Percentiles rank a stretch among this genome's conserved stretches.
Evolutionary conservation across 139 green algal genomes (phyloP).

Genomic region (Auxenochlorella pyrenoidosa): DNA sequence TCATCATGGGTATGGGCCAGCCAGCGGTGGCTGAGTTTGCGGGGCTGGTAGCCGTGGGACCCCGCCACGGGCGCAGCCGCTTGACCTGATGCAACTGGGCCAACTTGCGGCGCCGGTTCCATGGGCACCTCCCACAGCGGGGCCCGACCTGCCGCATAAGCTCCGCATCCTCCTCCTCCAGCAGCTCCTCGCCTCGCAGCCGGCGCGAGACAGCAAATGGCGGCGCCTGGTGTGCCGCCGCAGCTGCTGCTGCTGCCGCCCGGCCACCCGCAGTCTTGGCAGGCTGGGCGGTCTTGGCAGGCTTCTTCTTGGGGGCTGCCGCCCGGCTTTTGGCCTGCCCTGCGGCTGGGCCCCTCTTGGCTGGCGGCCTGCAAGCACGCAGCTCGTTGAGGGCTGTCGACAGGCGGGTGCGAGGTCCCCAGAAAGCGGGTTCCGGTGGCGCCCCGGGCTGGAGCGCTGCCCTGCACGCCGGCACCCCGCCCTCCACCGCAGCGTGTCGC

Average conservation of each 20-base stretch:
- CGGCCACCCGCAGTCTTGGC: not conserved
- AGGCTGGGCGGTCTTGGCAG: not conserved
- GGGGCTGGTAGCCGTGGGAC: no score
- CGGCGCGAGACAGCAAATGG: not conserved
- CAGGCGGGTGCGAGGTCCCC: no score
- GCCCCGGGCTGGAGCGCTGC: not conserved
- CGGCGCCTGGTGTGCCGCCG: not conserved
- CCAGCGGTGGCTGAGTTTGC: no score
- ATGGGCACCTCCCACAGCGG: not conserved
- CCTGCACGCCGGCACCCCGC: not conserved
- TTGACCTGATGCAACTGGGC: no score
- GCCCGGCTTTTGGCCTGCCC: not conserved
- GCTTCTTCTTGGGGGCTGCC: not conserved
- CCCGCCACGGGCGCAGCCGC: no score
- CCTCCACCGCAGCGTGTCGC: not conserved
- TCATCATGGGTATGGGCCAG: no score
- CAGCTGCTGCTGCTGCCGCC: not conserved
- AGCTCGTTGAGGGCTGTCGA: no score
- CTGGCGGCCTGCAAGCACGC: not conserved
- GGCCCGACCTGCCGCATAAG: conserved; percentile 1
- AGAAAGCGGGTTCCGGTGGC: no score
- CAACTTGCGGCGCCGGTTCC: no score
- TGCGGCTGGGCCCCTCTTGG: not conserved
- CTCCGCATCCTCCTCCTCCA: conserved; percentile 6
- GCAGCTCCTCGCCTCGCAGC: not conserved